Conservation (phyloP, 139 green algal genomes). For the Penium margaritaceum region DNA sequence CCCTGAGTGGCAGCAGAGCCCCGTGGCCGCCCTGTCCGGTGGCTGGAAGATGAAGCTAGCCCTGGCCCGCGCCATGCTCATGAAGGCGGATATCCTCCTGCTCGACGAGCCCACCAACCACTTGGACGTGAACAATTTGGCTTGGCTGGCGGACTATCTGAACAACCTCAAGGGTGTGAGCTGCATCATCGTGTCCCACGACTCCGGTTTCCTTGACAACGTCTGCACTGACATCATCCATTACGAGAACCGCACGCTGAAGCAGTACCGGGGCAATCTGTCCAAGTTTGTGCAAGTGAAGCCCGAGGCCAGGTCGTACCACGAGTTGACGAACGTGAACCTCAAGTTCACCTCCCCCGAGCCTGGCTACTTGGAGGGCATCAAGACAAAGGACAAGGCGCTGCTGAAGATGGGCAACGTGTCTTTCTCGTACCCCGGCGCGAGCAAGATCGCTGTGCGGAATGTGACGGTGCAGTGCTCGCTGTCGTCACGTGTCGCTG, state of each 20-base stretch:
- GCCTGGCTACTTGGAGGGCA: constrained; percentile 82
- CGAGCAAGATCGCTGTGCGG: constrained; percentile 58
- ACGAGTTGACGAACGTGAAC: constrained; percentile 58
- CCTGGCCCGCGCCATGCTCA: constrained; percentile 69
- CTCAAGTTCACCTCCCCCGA: constrained; percentile 75
- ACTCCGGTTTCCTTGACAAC: constrained; percentile 66
- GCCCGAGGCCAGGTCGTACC: constrained; percentile 78
- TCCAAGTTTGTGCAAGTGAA: constrained; percentile 75
- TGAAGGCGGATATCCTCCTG: constrained; percentile 79
- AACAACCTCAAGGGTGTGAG: constrained; percentile 46
- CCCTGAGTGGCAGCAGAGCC: constrained; percentile 53
- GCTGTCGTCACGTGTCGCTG: constrained; percentile 73
- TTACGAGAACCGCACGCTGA: constrained; percentile 65
- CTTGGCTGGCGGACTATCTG: constrained; percentile 66
- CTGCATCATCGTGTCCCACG: constrained; percentile 66
- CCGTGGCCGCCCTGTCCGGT: constrained; percentile 49
- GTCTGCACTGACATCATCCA: constrained; percentile 71
- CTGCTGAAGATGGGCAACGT: constrained; percentile 78
- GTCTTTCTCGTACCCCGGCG: constrained; percentile 72
- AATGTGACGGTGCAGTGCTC: constrained; percentile 53
- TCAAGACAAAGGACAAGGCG: constrained; percentile 88
- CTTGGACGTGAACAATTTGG: constrained; percentile 60
- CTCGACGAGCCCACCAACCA: constrained; percentile 56
- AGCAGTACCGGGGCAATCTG: constrained; percentile 74
- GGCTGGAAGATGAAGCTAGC: constrained; percentile 52